Evolutionary conservation across 228 moss, liverwort and hornwort genomes (phyloP), one percentile per base, ranked within the genome.

Genomic region (Sphagnum magellanicum): DNA sequence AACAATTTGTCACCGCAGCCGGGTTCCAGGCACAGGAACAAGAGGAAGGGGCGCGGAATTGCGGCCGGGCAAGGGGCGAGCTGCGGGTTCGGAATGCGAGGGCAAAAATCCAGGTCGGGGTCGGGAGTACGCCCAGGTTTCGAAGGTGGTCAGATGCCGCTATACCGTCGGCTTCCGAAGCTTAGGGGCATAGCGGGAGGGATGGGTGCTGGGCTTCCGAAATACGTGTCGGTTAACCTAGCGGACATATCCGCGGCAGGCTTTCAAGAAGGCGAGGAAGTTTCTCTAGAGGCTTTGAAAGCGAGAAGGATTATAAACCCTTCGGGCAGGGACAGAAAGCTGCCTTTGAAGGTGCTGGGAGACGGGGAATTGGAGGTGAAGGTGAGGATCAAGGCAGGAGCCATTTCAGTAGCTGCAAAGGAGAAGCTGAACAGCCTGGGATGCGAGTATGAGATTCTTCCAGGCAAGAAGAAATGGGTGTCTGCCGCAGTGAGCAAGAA

Each of bases 21-120:
- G 0, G 94, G 98, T 16, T 91, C 89, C 7, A 77, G 90, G 68
- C 90, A 98, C 80, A 86, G 92, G 75, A 87, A 92, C 80, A 98
- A 94, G 81, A 76, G 92, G 15, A 94, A 93, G 79, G 94, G 98
- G 67, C 87, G 98, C 59, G 94, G 94, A 81, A 98, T 98, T 15
- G 91, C 94, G 6, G 94, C 92, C 4, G 89, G 94, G 14, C 92
- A 98, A 78, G 92, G 94, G 1, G 93, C 92, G 8, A 98, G 92
- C 64, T 98, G 93, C 50, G 97, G 90, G 9, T 98, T 93, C 5
- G 98, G 94, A 58, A 98, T 98, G 90, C 85, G 86, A 32, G 92
- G 98, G 9, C 94, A 98, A 60, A 92, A 93, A 60, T 98, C 94
- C 49, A 78, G 94, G 81, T 98, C 92, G 5, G 92, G 94, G 32